Evolutionary conservation across 495 filamentous ascomycete species (phyloP), one percentile per base, ranked within the genome.

Genomic region (Xylaria palmicola): DNA sequence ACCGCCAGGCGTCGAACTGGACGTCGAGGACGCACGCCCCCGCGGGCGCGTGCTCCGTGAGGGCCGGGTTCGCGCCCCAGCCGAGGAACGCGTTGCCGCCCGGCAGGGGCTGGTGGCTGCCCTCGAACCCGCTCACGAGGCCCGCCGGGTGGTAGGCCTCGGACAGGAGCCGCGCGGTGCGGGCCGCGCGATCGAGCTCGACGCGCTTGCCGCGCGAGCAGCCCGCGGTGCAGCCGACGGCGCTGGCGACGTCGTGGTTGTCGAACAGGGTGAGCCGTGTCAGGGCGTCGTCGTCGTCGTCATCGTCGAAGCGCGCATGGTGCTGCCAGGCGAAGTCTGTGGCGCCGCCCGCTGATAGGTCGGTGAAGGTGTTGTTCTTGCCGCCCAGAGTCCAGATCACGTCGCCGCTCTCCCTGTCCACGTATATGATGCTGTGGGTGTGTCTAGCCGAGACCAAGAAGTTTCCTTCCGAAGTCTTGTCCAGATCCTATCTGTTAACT

Each of bases 301-400:
- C 65, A 75, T 76, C 77, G 47, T 4, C 9, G 50, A 64, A 49
- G 10, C 81, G 76, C 20, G 81, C 82, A 53, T 84, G 74, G 62
- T 84, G 83, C 65, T 85, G 83, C 77, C 78, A 84, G 40, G 71
- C 64, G 52, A 85, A 82, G 47, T 74, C 74, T 0, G 78, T 81
- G 8, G 77, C 79, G 12, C 59, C 30, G 0, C 76, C 79, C 12
- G 72, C 61, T 0, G 77, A 80, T 5, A 70, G 57, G 41, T 82
- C 77, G 12, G 56, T 54, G 56, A 84, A 86, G 10, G 74, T 65
- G 51, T 79, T 83, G 2, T 70, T 41, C 32, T 73, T 76, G 6
- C 74, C 80, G 32, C 76, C 79, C 0, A 81, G 64, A 0, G 66
- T 71, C 81, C 79, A 82, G n/a, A 75, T 62, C 9, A 79, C 65